Conservation (phyloP, 768 basidiomycete species). For the Galerina sulciceps region DNA sequence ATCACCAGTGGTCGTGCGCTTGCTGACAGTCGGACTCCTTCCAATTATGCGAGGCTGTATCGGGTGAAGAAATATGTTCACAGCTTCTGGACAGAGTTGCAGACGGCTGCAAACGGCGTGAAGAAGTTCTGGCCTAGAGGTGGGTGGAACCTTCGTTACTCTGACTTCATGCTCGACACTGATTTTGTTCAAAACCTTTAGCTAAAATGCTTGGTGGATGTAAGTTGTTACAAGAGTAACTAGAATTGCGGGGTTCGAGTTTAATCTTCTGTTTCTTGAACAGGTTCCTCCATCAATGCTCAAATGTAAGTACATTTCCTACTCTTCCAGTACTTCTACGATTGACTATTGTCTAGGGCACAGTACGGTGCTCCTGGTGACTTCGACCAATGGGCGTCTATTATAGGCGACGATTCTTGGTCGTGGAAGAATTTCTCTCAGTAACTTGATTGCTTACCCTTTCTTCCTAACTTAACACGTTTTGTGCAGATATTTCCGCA, state of each 20-base stretch:
- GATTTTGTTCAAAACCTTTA: conserved; percentile 20
- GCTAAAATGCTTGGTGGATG: conserved; percentile 74
- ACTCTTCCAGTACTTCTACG: neutral
- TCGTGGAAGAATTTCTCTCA: conserved; percentile 56
- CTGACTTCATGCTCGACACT: neutral
- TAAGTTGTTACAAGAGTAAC: conserved; percentile 25
- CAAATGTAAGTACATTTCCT: conserved; percentile 37
- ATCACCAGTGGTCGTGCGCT: conserved; percentile 42
- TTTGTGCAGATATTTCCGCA: conserved; percentile 61
- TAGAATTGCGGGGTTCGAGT: neutral
- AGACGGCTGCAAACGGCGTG: conserved; percentile 45
- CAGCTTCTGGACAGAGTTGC: conserved; percentile 52
- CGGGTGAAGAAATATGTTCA: conserved; percentile 42
- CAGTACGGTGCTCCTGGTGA: conserved; percentile 74
- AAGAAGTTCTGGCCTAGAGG: conserved; percentile 65
- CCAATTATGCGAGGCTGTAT: conserved; percentile 42
- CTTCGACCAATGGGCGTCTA: conserved; percentile 67
- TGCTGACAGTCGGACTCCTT: conserved; percentile 40
- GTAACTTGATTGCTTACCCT: conserved; percentile 29
- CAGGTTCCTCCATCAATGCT: conserved; percentile 65
- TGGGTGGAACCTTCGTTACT: conserved; percentile 20
- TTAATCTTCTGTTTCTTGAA: neutral
- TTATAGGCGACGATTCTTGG: conserved; percentile 64
- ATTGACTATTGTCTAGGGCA: conserved; percentile 38
- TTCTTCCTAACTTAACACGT: neutral